Conservation (phyloP, 345 rosid species). For the Eucalyptus tenuipes region DNA sequence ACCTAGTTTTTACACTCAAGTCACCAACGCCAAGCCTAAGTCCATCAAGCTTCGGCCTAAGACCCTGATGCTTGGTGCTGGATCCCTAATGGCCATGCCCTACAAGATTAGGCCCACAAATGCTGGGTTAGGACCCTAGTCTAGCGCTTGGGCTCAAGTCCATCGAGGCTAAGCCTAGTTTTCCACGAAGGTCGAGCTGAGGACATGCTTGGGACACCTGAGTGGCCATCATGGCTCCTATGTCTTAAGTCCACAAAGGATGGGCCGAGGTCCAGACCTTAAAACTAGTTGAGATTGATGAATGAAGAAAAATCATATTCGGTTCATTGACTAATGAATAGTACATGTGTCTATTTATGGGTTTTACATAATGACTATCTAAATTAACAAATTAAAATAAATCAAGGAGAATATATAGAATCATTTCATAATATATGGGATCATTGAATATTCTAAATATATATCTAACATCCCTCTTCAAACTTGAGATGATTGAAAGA, state of each 20-base stretch:
- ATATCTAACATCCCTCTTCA: too few species aligned
- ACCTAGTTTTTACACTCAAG: too few species aligned
- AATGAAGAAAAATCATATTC: too few species aligned
- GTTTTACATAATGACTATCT: too few species aligned
- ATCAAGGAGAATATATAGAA: too few species aligned
- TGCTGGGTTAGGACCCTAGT: fast-evolving
- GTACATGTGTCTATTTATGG: too few species aligned
- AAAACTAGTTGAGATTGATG: too few species aligned
- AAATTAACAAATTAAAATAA: too few species aligned
- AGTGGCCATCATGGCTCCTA: not conserved
- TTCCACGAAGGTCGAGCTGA: fast-evolving
- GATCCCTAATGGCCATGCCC: fast-evolving
- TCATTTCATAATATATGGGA: too few species aligned
- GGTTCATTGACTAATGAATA: fast-evolving
- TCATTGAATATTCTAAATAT: fast-evolving
- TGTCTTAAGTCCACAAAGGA: not conserved
- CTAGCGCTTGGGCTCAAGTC: fast-evolving
- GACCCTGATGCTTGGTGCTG: fast-evolving
- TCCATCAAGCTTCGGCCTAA: fast-evolving
- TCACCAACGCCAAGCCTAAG: too few species aligned
- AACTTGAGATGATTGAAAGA: too few species aligned
- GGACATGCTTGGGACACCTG: not conserved
- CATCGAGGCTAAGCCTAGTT: fast-evolving
- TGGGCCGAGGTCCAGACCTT: fast-evolving
- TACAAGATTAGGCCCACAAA: not conserved